These are phyloP conservation scores for Leccinum subspadiceum DNA, from an alignment of 1,284 basidiomycete genomes.

Conservation along the genomic window DNA sequence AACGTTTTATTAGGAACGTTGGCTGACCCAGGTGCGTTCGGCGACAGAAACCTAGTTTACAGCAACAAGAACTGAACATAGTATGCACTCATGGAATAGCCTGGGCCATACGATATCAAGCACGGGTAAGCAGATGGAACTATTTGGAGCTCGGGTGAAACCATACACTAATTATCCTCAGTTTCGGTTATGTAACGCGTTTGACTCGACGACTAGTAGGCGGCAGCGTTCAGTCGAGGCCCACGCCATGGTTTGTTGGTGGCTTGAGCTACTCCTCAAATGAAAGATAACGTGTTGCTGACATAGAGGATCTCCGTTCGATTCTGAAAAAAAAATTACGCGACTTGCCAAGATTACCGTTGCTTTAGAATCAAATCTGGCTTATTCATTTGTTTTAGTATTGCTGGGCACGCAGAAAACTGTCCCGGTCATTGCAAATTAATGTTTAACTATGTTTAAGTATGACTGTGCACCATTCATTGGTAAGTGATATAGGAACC, in stretches of 20 bases:
- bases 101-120: neutral
- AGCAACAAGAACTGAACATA: neutral
- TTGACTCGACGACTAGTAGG: neutral
- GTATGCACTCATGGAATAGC: neutral
- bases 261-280: neutral
- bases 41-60: neutral
- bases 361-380: neutral
- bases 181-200: neutral
- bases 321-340: neutral
- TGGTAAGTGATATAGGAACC: no score
- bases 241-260: neutral
- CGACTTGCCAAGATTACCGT: neutral
- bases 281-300: neutral
- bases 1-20: no score
- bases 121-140: no score
- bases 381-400: neutral
- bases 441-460: neutral
- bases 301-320: no score
- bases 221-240: neutral
- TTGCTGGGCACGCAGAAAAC: neutral
- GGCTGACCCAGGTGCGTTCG: neutral
- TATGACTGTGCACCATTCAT: neutral
- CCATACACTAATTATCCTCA: neutral
- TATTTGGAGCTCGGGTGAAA: neutral
- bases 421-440: neutral